A percentile compares a stretch with the other conserved stretches of the same genome.
Conservation (phyloP, 441 rosid species). For the Erodium moschatum region DNA sequence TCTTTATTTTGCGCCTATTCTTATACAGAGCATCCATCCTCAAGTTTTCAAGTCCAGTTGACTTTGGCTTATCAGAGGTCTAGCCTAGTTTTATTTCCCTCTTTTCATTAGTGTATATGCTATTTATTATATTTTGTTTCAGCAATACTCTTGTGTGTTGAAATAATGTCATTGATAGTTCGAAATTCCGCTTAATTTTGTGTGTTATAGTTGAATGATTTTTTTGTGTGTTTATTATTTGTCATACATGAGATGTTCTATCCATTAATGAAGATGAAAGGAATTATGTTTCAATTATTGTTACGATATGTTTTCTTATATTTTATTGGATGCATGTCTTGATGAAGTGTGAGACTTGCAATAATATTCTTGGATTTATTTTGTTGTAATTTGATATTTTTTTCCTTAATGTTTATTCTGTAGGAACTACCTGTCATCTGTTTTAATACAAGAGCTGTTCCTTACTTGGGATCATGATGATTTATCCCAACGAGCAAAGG, state of each 20-base stretch:
- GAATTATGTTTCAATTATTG: background rate
- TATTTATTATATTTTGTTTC: no score
- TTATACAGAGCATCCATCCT: no score
- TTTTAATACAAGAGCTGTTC: constrained; percentile 92
- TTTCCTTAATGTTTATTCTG: constrained; percentile 27
- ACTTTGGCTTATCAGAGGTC: no score
- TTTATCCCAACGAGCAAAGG: constrained; percentile 89
- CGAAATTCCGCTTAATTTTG: background rate
- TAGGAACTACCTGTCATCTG: constrained; percentile 97
- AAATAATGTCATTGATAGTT: background rate
- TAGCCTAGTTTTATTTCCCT: no score
- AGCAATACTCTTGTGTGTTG: background rate
- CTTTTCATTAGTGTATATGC: no score
- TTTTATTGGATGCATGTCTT: background rate
- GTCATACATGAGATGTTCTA: background rate
- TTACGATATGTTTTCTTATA: background rate
- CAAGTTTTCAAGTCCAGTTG: no score
- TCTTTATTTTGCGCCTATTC: no score
- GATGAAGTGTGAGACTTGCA: background rate
- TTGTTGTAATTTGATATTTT: background rate
- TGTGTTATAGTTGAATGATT: background rate
- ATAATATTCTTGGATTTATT: constrained; percentile 8
- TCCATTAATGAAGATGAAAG: background rate
- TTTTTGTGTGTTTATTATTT: background rate
- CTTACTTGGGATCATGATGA: constrained; percentile 98